These are phyloP conservation scores for Davidsoniella virescens DNA, from an alignment of 2,329 filamentous ascomycete genomes.

Conservation along the genomic window DNA sequence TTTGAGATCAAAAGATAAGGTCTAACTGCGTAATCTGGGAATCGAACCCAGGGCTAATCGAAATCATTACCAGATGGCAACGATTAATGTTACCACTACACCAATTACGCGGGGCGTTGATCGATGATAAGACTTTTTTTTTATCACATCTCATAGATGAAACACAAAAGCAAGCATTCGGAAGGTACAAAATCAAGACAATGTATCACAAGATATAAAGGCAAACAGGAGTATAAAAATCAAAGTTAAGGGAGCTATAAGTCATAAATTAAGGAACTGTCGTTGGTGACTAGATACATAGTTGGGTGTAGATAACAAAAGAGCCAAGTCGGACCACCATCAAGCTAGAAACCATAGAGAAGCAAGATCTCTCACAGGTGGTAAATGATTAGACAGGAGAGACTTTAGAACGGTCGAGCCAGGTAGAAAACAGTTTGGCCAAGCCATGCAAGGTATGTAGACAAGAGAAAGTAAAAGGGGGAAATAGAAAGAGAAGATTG, in stretches of 20 bases:
- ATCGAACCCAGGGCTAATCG: too few relatives aligned
- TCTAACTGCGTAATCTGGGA: too few relatives aligned
- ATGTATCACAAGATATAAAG: background rate
- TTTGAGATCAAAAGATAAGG: too few relatives aligned
- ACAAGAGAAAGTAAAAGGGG: background rate
- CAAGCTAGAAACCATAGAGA: too few relatives aligned
- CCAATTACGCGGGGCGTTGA: too few relatives aligned
- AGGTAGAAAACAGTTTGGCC: slow-evolving; percentile 2
- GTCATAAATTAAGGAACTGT: background rate
- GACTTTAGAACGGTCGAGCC: slow-evolving; percentile 2
- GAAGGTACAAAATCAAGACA: too few relatives aligned
- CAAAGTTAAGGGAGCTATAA: background rate
- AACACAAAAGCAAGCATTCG: too few relatives aligned
- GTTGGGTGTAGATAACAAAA: background rate
- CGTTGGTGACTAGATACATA: slow-evolving; percentile 7
- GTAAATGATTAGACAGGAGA: background rate
- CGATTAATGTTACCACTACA: too few relatives aligned
- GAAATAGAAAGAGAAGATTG: background rate
- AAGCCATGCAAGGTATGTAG: background rate
- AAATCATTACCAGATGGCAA: too few relatives aligned
- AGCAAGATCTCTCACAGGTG: background rate
- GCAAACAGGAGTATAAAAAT: background rate
- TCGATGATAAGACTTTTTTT: too few relatives aligned
- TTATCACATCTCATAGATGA: too few relatives aligned
- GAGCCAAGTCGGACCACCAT: background rate